Percentiles rank a stretch among this genome's conserved stretches.
phyloP scores from a whole-genome alignment of 75 land plant species.

The Cryptomeria japonica region DNA sequence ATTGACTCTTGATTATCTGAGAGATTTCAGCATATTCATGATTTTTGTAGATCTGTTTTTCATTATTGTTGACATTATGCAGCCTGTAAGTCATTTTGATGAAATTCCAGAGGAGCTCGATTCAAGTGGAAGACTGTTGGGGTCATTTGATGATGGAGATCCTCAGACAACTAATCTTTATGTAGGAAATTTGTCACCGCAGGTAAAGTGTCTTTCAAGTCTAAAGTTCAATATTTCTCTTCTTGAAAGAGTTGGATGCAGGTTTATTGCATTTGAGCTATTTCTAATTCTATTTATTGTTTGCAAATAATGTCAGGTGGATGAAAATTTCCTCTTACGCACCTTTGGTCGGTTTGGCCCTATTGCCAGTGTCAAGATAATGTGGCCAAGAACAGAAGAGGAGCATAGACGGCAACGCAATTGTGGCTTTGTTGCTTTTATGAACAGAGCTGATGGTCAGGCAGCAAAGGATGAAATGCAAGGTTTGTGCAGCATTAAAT shows the following conservation, averaged over 20 bases:
- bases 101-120: conserved; percentile 87
- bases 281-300: neutral
- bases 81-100: conserved; percentile 84
- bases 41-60: neutral
- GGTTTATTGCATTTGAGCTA: neutral
- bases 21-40: neutral
- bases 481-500: conserved; percentile 40
- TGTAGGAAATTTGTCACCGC: conserved; percentile 95
- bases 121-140: conserved; percentile 70
- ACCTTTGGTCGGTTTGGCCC: conserved; percentile 99
- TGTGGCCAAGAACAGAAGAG: conserved; percentile 99
- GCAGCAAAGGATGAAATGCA: conserved; percentile 99
- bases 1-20: neutral
- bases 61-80: conserved; percentile 14
- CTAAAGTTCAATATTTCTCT: neutral
- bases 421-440: conserved; percentile 99
- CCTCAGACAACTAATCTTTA: conserved; percentile 97
- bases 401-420: conserved; percentile 88
- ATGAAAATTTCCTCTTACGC: conserved; percentile 94
- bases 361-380: conserved; percentile 98
- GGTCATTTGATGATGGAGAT: conserved; percentile 99
- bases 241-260: conserved; percentile 1
- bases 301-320: conserved; percentile 52
- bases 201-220: conserved; percentile 39
- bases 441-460: conserved; percentile 97